Conservation (phyloP, 495 filamentous ascomycete species). For the Xylaria grammica region DNA sequence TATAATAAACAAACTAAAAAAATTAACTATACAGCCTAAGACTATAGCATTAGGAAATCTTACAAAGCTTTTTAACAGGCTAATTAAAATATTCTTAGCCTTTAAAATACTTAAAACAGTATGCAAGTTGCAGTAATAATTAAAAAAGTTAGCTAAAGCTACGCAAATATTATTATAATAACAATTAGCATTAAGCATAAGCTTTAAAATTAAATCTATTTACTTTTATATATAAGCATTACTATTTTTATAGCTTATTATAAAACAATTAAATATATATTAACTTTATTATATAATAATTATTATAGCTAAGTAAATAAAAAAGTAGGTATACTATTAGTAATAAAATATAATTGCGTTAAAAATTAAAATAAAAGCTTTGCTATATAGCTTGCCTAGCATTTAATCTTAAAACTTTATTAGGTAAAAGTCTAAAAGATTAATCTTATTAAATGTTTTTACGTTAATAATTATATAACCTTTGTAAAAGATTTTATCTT, state of each 20-base stretch:
- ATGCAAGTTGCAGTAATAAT: constrained; percentile 8
- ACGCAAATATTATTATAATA: constrained; percentile 20
- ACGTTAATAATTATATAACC: constrained; percentile 16
- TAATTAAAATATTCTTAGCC: constrained; percentile 10
- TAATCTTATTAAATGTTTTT: constrained; percentile 20
- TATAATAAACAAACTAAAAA: constrained; percentile 7
- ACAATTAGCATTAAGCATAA: not conserved
- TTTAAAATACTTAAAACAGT: not conserved
- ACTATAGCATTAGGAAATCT: constrained; percentile 6
- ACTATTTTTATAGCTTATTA: not conserved
- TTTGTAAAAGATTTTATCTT: constrained; percentile 7
- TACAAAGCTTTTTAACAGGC: constrained; percentile 13
- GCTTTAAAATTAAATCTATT: constrained; percentile 12
- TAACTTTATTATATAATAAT: not conserved
- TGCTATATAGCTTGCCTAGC: not conserved
- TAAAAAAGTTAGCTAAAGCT: not conserved
- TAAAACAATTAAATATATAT: not conserved
- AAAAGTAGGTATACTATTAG: not conserved
- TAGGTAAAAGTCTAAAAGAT: constrained; percentile 22
- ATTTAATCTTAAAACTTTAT: constrained; percentile 20
- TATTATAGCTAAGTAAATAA: not conserved
- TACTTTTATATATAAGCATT: constrained; percentile 12
- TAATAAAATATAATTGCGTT: not conserved
- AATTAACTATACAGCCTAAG: constrained; percentile 1
- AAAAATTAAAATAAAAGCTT: constrained; percentile 1